Percentiles rank a stretch among this genome's conserved stretches.
phyloP scores from a whole-genome alignment of 1,284 basidiomycete genomes.

The Athelia psychrophila region DNA sequence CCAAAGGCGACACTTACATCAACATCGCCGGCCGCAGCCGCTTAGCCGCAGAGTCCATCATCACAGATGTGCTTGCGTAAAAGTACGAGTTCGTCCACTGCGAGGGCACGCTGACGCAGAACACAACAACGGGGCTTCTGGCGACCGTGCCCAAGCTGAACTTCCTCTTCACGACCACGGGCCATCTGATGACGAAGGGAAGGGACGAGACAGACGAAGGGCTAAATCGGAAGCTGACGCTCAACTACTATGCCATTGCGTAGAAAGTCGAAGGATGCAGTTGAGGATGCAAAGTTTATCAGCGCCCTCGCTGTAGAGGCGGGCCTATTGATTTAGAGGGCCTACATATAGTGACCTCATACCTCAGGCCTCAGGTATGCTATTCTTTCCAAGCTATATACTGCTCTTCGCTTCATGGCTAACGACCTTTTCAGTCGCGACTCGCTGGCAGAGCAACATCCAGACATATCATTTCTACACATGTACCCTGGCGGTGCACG shows the following conservation, averaged over 20 bases:
- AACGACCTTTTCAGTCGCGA: slow-evolving; percentile 14
- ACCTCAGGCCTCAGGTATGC: slow-evolving; percentile 31
- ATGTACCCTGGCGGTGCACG: slow-evolving; percentile 29
- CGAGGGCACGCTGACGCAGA: slow-evolving; percentile 33
- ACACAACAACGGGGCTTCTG: slow-evolving; percentile 21
- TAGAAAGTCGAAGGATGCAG: slow-evolving; percentile 12
- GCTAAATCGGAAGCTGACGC: slow-evolving; percentile 16
- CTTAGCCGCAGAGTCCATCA: slow-evolving; percentile 23
- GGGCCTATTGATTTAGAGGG: slow-evolving; percentile 25
- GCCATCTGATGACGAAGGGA: slow-evolving; percentile 25
- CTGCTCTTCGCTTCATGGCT: neutral
- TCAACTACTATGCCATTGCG: slow-evolving; percentile 18
- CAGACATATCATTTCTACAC: slow-evolving; percentile 30
- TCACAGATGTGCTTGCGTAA: slow-evolving; percentile 11
- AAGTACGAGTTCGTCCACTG: slow-evolving; percentile 31
- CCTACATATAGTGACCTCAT: slow-evolving; percentile 33
- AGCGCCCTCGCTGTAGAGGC: slow-evolving; percentile 18
- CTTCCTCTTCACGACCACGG: slow-evolving; percentile 30
- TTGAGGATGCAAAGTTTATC: slow-evolving; percentile 21
- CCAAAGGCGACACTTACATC: slow-evolving; percentile 31
- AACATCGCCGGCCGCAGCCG: slow-evolving; percentile 33
- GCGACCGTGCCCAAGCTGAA: slow-evolving; percentile 29
- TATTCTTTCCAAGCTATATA: too few species aligned
- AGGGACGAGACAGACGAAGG: slow-evolving; percentile 26
- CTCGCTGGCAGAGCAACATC: slow-evolving; percentile 26